Percentiles rank a stretch among this genome's conserved stretches.
Evolutionary conservation across 2,329 filamentous ascomycete species (phyloP).

Genomic region (Diaporthe batatas): DNA sequence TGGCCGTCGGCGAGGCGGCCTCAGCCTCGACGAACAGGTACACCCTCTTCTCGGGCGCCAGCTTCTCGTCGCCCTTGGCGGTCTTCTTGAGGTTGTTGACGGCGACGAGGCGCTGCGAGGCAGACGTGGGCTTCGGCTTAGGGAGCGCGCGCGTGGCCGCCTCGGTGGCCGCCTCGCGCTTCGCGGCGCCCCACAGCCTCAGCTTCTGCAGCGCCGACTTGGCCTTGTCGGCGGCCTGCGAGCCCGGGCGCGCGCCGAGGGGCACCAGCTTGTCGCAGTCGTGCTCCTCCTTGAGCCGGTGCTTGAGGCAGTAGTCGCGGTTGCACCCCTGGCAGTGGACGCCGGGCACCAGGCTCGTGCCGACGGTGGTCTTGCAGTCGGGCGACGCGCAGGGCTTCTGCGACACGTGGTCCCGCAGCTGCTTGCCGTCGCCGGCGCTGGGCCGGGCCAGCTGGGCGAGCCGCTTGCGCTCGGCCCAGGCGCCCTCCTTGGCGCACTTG

Average conservation of each 20-base stretch:
- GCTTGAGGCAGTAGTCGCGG: constrained; percentile 81
- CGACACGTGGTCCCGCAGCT: constrained; percentile 65
- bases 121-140: constrained; percentile 72
- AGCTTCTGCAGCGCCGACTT: constrained; percentile 82
- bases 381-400: constrained; percentile 78
- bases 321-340: constrained; percentile 81
- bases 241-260: constrained; percentile 61
- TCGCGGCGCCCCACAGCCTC: constrained; percentile 83
- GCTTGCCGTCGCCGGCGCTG: constrained; percentile 67
- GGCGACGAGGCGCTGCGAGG: constrained; percentile 75
- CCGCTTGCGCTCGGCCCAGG: constrained; percentile 71
- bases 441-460: constrained; percentile 66
- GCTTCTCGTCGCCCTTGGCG: constrained; percentile 89
- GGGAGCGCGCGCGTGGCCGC: constrained; percentile 61
- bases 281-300: constrained; percentile 84
- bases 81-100: constrained; percentile 85
- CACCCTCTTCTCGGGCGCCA: constrained; percentile 85
- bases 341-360: constrained; percentile 75
- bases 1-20: constrained; percentile 84
- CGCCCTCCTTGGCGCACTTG: constrained; percentile 71
- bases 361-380: constrained; percentile 77
- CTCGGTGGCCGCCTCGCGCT: constrained; percentile 72
- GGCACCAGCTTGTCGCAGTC: constrained; percentile 82
- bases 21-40: constrained; percentile 94
- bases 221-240: constrained; percentile 73